Base-by-base conservation (phyloP, 1,139 yeast genomes). In the Candida dubliniensis region DNA sequence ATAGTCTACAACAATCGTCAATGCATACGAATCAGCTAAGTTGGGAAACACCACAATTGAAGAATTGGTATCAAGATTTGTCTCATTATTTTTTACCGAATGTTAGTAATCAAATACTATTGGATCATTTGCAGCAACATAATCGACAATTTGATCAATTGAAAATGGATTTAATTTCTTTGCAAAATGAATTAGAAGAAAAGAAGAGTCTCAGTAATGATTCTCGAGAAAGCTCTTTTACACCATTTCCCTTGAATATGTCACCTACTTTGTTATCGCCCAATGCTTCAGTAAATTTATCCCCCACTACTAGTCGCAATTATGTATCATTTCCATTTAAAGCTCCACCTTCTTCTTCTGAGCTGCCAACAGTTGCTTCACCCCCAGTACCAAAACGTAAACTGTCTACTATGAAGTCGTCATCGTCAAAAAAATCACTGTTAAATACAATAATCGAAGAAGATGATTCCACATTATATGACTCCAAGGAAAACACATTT, bases 181-280 rank as follows among this genome's bases (percentile, higher is more conserved):
- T 50, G 27, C 47, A 49, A 37, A 36, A 41, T 13, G 45, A 44
- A 33, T 4, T 49, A n/a, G 43, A 42, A 9, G 31, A 35, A 9
- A 37, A 36, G 8, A 38, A 31, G 11, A 30, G 32, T 10, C 34
- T 42, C 5, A 40, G 36, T 11, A 43, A 46, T 6, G 42, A 44
- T 15, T 42, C 38, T 30, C 41, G 42, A 34, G 34, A 38, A n/a
- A 31, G 33, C 38, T 41, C 48, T 8, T 43, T 51, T 24, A 42
- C 51, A 8, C 53, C 54, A 35, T 51, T 45, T 36, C 52, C 54
- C 3, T 45, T 51, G 38, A 46, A 43, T 26, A 34, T 43, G 15
- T 38, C 46, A 44, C 18, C 34, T 26, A 30, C 48, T 36, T 14
- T 29, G 13, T n/a, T 41, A n/a, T 11, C 45, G 7, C 34, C 36